These are phyloP conservation scores for Pythium insidiosum DNA, from an alignment of 352 stramenopile genomes.

Conservation along the genomic window DNA sequence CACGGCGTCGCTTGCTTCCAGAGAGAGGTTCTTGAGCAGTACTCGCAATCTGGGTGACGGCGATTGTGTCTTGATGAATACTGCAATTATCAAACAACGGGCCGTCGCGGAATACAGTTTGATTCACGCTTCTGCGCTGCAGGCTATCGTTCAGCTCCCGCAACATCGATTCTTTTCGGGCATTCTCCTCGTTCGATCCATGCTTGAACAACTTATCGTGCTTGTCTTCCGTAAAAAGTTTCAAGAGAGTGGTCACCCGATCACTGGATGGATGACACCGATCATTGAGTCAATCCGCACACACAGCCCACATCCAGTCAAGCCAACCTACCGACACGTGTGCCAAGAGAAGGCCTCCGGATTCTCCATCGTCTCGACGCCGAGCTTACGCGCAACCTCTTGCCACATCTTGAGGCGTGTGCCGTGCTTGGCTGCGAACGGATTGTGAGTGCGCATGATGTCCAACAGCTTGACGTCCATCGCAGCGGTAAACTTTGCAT, in stretches of 20 bases:
- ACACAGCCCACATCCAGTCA: background rate
- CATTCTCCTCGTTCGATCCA: slow-evolving; percentile 57
- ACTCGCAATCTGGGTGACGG: background rate
- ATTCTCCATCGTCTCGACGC: slow-evolving; percentile 58
- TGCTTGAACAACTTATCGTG: slow-evolving; percentile 83
- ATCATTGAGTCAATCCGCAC: slow-evolving; percentile 4
- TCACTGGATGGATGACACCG: slow-evolving; percentile 23
- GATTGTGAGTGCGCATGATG: slow-evolving; percentile 60
- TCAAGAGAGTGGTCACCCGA: slow-evolving; percentile 67
- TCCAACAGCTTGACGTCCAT: slow-evolving; percentile 81
- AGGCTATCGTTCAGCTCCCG: slow-evolving; percentile 46
- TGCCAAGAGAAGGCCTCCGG: slow-evolving; percentile 70
- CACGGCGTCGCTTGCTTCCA: slow-evolving; percentile 4
- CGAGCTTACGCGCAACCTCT: slow-evolving; percentile 51
- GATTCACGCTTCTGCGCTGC: slow-evolving; percentile 40
- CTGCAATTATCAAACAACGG: background rate
- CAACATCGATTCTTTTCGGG: slow-evolving; percentile 57
- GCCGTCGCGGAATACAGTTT: slow-evolving; percentile 1
- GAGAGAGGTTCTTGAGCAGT: too few relatives aligned
- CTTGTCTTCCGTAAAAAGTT: slow-evolving; percentile 71
- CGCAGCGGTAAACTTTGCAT: slow-evolving; percentile 69
- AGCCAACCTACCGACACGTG: slow-evolving; percentile 66
- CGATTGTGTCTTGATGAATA: background rate
- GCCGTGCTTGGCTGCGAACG: slow-evolving; percentile 75
- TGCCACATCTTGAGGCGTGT: slow-evolving; percentile 82